Base-by-base conservation (phyloP, 352 stramenopile species). In the Globisporangium paddicum region DNA sequence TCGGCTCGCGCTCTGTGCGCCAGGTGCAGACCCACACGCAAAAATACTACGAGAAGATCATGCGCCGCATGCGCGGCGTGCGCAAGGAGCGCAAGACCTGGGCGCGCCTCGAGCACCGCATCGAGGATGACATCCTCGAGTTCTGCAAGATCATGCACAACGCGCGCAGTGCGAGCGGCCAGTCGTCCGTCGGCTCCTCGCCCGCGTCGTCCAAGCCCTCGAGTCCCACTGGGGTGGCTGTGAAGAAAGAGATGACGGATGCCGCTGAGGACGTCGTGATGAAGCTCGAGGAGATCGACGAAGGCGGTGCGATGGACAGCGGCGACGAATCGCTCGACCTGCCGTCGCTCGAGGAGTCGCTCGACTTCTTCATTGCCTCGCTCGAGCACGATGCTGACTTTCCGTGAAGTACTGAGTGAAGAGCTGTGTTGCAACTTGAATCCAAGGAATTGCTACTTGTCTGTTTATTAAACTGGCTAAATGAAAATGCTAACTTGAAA, bases 41-140 rank as follows among this genome's bases (percentile, higher is more conserved):
- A 6, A 32, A 32, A 6, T 32, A 32, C 28, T 32, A 32, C 28
- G 68, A 75, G 37, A 75, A 75, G 52, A 66, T 75, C 56, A 58
- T 58, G 44, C 60, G 68, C 2, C 68, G 62, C 37, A 28, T 70
- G 34, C 64, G 65, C 21, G 61, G 68, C 3, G 46, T 75, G 9
- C 68, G 67, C 38, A 62, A 68, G n/a, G 65, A 75, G 14, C 67
- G 62, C 26, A 68, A 53, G 59, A 65, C 37, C 19, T 48, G 37
- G 53, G 41, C 53, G 5, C 54, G 64, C 11, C 47, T 46, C 32
- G 64, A 71, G 52, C 64, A 68, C 44, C 59, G 60, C n/a, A 68
- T 71, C 49, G 40, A 46, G n/a, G 40, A 46, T n/a, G 63, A 70
- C 41, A 70, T 67, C 42, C 32, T 67, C 14, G 54, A 62, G 53